Percentiles rank a stretch among this genome's conserved stretches.
Evolutionary conservation across 2,329 filamentous ascomycete genomes (phyloP).

Genomic region (Coniella lustricola): DNA sequence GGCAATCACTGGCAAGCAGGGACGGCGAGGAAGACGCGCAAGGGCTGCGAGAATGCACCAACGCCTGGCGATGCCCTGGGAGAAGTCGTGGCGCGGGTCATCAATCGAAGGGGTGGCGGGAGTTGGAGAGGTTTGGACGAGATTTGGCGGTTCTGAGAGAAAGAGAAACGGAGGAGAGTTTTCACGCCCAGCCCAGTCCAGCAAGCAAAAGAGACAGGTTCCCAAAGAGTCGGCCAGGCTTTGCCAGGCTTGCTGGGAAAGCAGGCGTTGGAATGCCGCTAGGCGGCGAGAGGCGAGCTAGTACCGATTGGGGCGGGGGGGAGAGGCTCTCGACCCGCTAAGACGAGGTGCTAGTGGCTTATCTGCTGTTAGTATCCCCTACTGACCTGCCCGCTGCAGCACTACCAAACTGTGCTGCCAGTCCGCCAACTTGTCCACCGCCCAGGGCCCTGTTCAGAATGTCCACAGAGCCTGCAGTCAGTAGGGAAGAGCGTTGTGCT

Average conservation of each 20-base stretch:
- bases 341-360: neutral
- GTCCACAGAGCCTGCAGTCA: too few relatives aligned
- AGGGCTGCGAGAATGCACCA: conserved; percentile 15
- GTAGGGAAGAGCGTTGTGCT: too few relatives aligned
- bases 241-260: neutral
- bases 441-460: too few relatives aligned
- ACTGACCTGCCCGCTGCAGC: neutral
- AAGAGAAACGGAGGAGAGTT: conserved; percentile 11
- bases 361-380: conserved; percentile 3
- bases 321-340: too few relatives aligned
- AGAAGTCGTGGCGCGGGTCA: conserved; percentile 28
- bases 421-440: too few relatives aligned
- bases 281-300: conserved; percentile 8
- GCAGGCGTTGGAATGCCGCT: conserved; percentile 4
- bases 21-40: conserved; percentile 6
- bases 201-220: neutral
- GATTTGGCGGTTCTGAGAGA: conserved; percentile 20
- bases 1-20: conserved; percentile 5
- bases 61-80: conserved; percentile 30
- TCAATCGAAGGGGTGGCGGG: conserved; percentile 23
- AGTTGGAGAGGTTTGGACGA: conserved; percentile 4
- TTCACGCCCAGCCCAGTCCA: conserved; percentile 6
- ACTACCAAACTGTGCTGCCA: too few relatives aligned
- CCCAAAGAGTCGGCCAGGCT: neutral
- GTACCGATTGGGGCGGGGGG: conserved; percentile 5